Conservation (phyloP, 176 grass and related monocot genomes). For the Musa troglodytarum region DNA sequence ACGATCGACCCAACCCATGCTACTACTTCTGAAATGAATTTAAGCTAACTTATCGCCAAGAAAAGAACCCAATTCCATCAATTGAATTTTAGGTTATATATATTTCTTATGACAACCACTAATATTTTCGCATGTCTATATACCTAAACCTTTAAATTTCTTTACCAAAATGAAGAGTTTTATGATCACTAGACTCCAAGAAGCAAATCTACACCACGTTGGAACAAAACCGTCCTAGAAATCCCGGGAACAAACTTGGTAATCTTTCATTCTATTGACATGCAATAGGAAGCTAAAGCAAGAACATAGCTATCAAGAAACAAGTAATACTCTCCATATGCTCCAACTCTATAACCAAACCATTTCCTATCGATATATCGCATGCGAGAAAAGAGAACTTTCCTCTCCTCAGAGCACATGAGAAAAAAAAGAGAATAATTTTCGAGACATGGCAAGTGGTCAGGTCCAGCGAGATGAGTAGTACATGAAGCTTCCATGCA, state of each 20-base stretch:
- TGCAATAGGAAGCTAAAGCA: no score
- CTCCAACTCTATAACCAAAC: no score
- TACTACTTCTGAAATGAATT: slow-evolving; percentile 20
- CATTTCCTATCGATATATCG: no score
- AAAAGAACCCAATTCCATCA: neutral
- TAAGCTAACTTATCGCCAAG: neutral
- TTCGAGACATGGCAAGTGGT: no score
- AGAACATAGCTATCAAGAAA: no score
- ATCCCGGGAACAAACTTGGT: no score
- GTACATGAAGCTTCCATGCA: slow-evolving; percentile 72
- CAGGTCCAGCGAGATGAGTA: neutral
- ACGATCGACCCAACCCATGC: slow-evolving; percentile 41
- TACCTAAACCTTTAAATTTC: neutral
- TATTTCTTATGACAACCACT: neutral
- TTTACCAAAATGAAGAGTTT: neutral
- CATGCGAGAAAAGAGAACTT: no score
- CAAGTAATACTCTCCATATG: no score
- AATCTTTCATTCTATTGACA: no score
- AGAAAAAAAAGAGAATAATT: neutral
- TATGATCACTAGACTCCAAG: neutral
- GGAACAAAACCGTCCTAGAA: no score
- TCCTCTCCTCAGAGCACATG: neutral
- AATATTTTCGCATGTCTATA: no score
- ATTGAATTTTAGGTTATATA: neutral
- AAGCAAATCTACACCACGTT: no score